Percentiles rank a stretch among this genome's conserved stretches.
These are phyloP conservation scores for Rutstroemia sp. DNA, from an alignment of 2,329 filamentous ascomycete genomes.

Conservation along the genomic window DNA sequence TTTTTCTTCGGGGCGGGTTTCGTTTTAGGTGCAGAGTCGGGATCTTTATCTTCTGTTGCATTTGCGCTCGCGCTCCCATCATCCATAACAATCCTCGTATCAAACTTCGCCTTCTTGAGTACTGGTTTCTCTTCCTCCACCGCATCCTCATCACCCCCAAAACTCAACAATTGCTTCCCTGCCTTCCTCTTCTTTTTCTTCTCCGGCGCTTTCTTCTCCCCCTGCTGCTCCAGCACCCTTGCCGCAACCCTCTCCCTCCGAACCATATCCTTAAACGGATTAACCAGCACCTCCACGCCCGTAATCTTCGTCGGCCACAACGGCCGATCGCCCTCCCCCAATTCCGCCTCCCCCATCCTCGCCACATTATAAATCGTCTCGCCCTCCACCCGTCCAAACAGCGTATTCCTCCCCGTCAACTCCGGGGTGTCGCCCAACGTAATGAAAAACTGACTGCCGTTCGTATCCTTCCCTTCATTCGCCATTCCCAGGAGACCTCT, in stretches of 20 bases:
- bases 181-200: conserved; percentile 64
- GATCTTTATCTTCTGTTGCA: conserved; percentile 16
- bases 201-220: conserved; percentile 37
- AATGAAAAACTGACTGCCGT: conserved; percentile 96
- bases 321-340: conserved; percentile 76
- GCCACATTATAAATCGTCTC: conserved; percentile 95
- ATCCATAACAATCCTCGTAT: conserved; percentile 64
- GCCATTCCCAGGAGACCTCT: conserved; percentile 93
- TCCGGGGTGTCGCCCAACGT: conserved; percentile 81
- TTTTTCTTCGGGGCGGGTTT: conserved; percentile 27
- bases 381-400: conserved; percentile 87
- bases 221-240: conserved; percentile 38
- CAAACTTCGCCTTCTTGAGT: conserved; percentile 66
- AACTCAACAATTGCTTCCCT: conserved; percentile 71
- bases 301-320: conserved; percentile 79
- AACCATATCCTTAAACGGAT: conserved; percentile 77
- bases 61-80: conserved; percentile 34
- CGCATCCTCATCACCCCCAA: conserved; percentile 58
- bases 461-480: conserved; percentile 74
- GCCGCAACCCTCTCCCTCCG: conserved; percentile 54
- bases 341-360: conserved; percentile 84
- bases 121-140: conserved; percentile 43
- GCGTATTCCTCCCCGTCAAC: conserved; percentile 80
- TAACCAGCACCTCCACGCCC: conserved; percentile 66
- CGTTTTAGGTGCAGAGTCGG: conserved; percentile 27